Base-by-base conservation (phyloP, 441 rosid genomes). In the Eugenia klotzschiana region DNA sequence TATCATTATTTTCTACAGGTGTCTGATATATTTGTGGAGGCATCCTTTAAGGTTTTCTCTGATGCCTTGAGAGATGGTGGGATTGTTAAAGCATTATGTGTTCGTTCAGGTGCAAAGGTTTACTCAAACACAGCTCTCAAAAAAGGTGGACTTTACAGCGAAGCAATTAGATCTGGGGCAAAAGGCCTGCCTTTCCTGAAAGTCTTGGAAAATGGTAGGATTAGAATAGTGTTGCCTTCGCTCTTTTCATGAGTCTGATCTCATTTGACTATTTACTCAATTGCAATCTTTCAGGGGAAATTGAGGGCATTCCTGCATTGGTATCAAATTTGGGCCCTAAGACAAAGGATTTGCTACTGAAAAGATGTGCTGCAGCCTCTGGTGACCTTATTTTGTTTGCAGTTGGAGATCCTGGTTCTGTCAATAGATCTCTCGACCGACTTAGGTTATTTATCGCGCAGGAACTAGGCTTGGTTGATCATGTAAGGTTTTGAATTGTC, bases 341-440 rank as follows among this genome's bases (percentile, higher is more conserved):
- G 33, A 84, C 85, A 77, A 92, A 89, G 87, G 92, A 85, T 81
- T 87, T 89, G 79, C 85, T 95, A 53, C 79, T 93, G 86, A 89
- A 85, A 82, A 87, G 87, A 87, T 93, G 96, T 89, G 92, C 91
- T 83, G 95, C 96, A 37, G 90, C 87, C 33, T 92, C 96, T 6
- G 98, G 98, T 87, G 98, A 95, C 86, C 96, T 96, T 85, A 92
- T 96, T 72, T 89, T 96, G 91, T 96, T 96, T 89, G 97, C 96
- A 73, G 94, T 94, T 33, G 98, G 99, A 79, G 87, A 91, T 89
- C 92, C 85, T 69, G 85, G 92, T 84, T 91, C 93, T 50, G 99
- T 95, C 79, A 93, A 92, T 84, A 95, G 89, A 88, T 92, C 97
- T 56, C 89, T 96, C 46, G 98, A 93, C 86, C 91, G 94, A 79